Base-by-base conservation (phyloP, 208 protist species). In the Leishmania aethiopica region DNA sequence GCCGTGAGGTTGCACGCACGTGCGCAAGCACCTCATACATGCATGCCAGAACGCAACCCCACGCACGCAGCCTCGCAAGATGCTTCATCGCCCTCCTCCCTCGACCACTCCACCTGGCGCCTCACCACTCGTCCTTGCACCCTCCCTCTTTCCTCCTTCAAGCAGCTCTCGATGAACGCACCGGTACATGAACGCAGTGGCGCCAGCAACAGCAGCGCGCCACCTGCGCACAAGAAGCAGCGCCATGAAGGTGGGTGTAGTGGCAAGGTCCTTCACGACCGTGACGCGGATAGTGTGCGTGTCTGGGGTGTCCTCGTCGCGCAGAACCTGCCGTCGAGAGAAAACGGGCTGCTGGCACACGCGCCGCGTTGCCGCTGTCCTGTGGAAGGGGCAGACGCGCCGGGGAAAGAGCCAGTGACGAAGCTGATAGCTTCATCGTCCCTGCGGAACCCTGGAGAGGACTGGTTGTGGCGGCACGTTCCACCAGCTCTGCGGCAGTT, bases 231-330 rank as follows among this genome's bases (percentile, higher is more conserved):
- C 51, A 64, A 64, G 22, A 62, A 19, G 55, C 57, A 37, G 10
- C 40, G 75, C 75, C 22, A 49, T 17, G 55, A 66, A 13, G 75
- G 57, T 19, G 35, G 5, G 35, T 17, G 40, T 67, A 25, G 53
- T 45, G 73, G n/a, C 73, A 11, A 40, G 35, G 7, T 19, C 10
- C 32, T n/a, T 40, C 17, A 60, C 1, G 76, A 79, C 45, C 40
- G 42, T 10, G 42, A 25, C 37, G 25, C 22, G 32, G 55, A 69
- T 32, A 8, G 28, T 6, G 76, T 55, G 40, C 11, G 13, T n/a
- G 62, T 88, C 45, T 91, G 88, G 88, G 88, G 84, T 3, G 79
- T 91, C 53, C 67, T 91, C 57, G 78, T 87, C 0, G n/a, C 84
- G 5, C 76, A 67, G 45, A 66, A 70, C n/a, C 17, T 49, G 5